Base-by-base conservation (phyloP, 2,329 filamentous ascomycete genomes). In the Xylaria sp. region DNA sequence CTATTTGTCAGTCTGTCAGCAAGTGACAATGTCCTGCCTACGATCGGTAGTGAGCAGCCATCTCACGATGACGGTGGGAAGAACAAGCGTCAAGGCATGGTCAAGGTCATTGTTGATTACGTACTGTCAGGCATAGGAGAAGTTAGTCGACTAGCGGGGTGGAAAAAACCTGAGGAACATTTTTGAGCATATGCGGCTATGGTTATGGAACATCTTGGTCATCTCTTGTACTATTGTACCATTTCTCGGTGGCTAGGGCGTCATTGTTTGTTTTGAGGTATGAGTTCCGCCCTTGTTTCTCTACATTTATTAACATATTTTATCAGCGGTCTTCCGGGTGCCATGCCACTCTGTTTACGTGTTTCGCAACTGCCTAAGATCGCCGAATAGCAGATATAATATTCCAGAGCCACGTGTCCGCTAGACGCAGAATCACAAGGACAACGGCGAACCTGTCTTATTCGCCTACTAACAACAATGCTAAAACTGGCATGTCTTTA, bases 1-100 rank as follows among this genome's bases (percentile, higher is more conserved):
- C 85, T 99, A 15, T 99, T 99, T 76, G 95, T 99, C 57, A 97
- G 92, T 74, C 81, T 99, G 47, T 97, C 93, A 20, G 96, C 96
- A 0, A 93, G 94, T 61, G 96, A 99, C 77, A 98, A 98, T 76
- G 93, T 98, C 3, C 82, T 99, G 58, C 96, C 96, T 0, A 96
- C 90, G 7, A 97, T 97, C 87, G 93, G 93, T 13, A 93, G 88
- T 54, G 91, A 94, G 70, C 83, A 85, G 59, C 85, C 86, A 2
- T 77, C 81, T 9, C 81, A 79, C 13, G 82, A 81, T 27, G 77
- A 79, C 5, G 80, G 83, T 57, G 81, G 81, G 63, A 85, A 84
- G 76, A 79, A 76, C 63, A 84, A 82, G 75, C 84, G 87, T 15
- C 87, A 90, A 73, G 89, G 89, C 5, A 87, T 91, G 84, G 83